Conservation (phyloP, 768 basidiomycete species). For the Boletus edulis region DNA sequence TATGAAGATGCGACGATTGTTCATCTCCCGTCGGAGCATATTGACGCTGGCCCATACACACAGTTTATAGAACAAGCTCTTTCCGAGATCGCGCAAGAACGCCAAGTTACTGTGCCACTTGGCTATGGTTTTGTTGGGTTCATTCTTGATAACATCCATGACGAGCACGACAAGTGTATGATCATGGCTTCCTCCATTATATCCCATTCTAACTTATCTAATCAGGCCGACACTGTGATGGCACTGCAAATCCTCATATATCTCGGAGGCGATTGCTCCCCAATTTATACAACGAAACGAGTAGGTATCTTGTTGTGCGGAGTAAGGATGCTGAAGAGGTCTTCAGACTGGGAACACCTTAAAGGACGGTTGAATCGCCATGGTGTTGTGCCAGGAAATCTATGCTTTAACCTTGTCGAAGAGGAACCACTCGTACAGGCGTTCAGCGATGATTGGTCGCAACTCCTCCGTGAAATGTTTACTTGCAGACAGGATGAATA, state of each 20-base stretch:
- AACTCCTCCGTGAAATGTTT: neutral
- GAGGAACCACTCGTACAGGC: neutral
- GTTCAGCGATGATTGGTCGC: neutral
- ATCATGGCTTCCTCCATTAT: neutral
- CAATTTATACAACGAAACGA: neutral
- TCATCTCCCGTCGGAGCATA: neutral
- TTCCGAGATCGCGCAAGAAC: neutral
- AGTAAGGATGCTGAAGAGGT: neutral
- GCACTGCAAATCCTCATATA: neutral
- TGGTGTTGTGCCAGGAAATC: neutral
- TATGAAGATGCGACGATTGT: neutral
- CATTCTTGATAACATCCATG: constrained; percentile 2
- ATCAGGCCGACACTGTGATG: neutral
- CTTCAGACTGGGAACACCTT: constrained; percentile 3
- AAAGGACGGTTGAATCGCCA: neutral
- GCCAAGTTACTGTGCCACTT: neutral
- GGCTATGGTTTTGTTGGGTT: neutral
- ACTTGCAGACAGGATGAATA: neutral
- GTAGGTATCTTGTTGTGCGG: neutral
- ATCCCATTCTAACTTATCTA: neutral
- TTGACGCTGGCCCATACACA: neutral
- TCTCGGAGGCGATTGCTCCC: neutral
- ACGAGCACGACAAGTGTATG: neutral
- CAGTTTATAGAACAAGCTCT: neutral
- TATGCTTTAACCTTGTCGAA: neutral